Conservation (phyloP, 1,284 basidiomycete species). For the Sanghuangporus weigelae region DNA sequence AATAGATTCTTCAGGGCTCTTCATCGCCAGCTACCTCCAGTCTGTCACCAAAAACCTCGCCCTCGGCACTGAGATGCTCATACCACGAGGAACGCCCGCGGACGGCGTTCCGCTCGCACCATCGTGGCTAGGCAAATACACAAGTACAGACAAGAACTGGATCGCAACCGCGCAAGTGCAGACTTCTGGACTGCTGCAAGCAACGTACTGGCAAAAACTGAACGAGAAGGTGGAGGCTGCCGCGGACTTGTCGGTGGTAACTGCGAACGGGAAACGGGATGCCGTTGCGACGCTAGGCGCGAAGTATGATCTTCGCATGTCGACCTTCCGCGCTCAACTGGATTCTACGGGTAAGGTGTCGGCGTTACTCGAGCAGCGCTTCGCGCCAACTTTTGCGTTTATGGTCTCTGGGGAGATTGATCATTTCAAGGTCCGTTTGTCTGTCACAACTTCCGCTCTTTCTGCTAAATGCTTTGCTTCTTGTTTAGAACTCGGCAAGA, state of each 20-base stretch:
- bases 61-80: conserved; percentile 86
- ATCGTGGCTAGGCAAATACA: conserved; percentile 89
- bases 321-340: conserved; percentile 89
- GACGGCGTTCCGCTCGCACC: conserved; percentile 46
- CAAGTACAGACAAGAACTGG: conserved; percentile 71
- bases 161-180: conserved; percentile 93
- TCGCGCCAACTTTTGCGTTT: conserved; percentile 94
- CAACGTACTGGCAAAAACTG: conserved; percentile 96
- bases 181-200: conserved; percentile 80
- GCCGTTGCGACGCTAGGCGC: conserved; percentile 91
- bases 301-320: conserved; percentile 94
- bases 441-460: neutral
- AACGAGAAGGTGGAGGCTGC: conserved; percentile 99
- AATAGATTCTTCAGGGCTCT: conserved; percentile 88
- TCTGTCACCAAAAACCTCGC: conserved; percentile 92
- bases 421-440: conserved; percentile 80
- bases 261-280: conserved; percentile 77
- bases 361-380: conserved; percentile 91
- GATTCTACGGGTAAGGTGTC: conserved; percentile 94
- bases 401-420: conserved; percentile 96
- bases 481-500: conserved; percentile 77
- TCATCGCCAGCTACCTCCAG: conserved; percentile 91
- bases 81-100: conserved; percentile 48
- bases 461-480: neutral
- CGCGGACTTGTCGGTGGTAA: conserved; percentile 85